These are phyloP conservation scores for Gamsiella multidivaricata DNA, from an alignment of 192 early-diverging fungal species.

Conservation along the genomic window DNA sequence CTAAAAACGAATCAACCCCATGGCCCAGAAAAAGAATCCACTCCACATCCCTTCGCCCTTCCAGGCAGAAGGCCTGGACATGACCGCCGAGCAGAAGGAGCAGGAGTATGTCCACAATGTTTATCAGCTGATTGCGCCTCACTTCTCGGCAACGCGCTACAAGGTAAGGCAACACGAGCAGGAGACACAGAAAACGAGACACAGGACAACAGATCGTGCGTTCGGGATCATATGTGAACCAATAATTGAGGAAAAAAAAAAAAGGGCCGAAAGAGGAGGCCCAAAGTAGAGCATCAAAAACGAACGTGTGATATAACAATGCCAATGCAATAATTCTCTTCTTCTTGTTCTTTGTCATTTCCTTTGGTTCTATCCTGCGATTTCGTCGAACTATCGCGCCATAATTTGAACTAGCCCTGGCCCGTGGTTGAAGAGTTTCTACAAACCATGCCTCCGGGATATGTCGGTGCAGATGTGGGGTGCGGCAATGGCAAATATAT, in stretches of 20 bases:
- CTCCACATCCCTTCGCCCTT: slow-evolving; percentile 46
- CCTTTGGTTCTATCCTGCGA: neutral
- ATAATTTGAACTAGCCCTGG: slow-evolving; percentile 85
- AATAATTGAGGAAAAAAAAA: neutral
- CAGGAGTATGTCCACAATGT: slow-evolving; percentile 89
- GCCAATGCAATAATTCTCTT: neutral
- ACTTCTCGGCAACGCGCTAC: slow-evolving; percentile 96
- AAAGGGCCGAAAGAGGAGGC: neutral
- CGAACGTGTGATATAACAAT: neutral
- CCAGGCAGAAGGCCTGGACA: slow-evolving; percentile 24
- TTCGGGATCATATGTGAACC: slow-evolving; percentile 4
- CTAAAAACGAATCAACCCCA: too few species aligned
- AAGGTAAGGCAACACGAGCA: slow-evolving; percentile 77
- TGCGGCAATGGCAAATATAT: slow-evolving; percentile 99
- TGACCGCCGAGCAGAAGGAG: slow-evolving; percentile 66
- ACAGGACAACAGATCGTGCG: neutral
- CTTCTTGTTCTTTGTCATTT: neutral
- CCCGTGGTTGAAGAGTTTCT: slow-evolving; percentile 93
- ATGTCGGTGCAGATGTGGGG: slow-evolving; percentile 93
- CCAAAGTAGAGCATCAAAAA: too few species aligned
- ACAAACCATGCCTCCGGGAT: slow-evolving; percentile 65
- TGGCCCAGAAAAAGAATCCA: slow-evolving; percentile 33
- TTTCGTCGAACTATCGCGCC: too few species aligned
- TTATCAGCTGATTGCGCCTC: slow-evolving; percentile 91
- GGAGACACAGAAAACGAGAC: too few species aligned